A percentile compares a stretch with the other conserved stretches of the same genome.
Conservation (phyloP, 176 grass and related monocot genomes). For the Oryza rufipogon region DNA sequence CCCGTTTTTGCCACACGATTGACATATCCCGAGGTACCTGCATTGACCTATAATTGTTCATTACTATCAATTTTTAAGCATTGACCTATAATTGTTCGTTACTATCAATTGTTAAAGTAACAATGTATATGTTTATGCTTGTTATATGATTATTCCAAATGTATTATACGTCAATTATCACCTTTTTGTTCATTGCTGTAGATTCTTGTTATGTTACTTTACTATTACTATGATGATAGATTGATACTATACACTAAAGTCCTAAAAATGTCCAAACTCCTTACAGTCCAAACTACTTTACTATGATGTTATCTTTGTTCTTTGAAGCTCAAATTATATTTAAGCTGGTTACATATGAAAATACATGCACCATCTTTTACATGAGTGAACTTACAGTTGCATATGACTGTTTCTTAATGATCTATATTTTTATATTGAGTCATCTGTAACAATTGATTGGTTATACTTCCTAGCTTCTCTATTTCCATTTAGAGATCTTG, state of each 20-base stretch:
- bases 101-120: not conserved
- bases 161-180: slow-evolving; percentile 17
- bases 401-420: not conserved
- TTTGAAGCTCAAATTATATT: slow-evolving; percentile 24
- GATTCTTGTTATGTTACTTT: slow-evolving; percentile 5
- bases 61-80: slow-evolving; percentile 3
- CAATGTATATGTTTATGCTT: slow-evolving; percentile 16
- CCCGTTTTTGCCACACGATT: slow-evolving; percentile 82
- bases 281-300: not conserved
- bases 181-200: not conserved
- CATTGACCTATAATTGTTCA: slow-evolving; percentile 16
- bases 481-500: not conserved
- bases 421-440: not conserved
- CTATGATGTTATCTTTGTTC: not conserved
- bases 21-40: slow-evolving; percentile 86
- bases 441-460: not conserved
- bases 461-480: not conserved
- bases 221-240: not conserved
- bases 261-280: not conserved
- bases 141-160: not conserved
- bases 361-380: not conserved
- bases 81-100: slow-evolving; percentile 20
- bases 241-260: slow-evolving; percentile 3
- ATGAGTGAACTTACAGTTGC: not conserved
- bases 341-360: not conserved